Evolutionary conservation across 768 basidiomycete genomes (phyloP), one percentile per base, ranked within the genome.

Genomic region (Mycena polygramma): DNA sequence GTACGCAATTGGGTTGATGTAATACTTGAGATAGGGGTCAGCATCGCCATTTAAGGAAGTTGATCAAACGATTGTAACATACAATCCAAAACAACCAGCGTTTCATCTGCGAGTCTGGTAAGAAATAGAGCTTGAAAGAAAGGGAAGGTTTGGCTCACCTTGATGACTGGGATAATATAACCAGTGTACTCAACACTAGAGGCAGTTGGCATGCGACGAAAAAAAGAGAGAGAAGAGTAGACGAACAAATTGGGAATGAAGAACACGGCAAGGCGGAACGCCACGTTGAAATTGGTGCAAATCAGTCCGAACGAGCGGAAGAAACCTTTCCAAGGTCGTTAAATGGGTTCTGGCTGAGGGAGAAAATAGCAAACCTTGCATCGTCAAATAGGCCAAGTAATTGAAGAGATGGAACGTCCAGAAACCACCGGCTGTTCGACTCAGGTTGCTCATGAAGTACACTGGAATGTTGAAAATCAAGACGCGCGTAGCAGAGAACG

Each of bases 71-170:
- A 43, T 43, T 45, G 52, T 2, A 2, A 83, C 90, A 71, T 74
- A 91, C 91, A 37, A 95, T 91, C 94, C 94, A 96, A 83, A 94
- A 94, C 11, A 96, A 77, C 92, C 92, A 95, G 51, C 90, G 83
- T 77, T 94, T 92, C 92, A 94, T 93, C 41, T 59, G 35, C 6
- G 22, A 37, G 9, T 15, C 11, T n/a, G 14, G 46, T 49, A 36
- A 48, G 46, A 36, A 11, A 20, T 17, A 45, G 26, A 6, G 11
- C 35, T 14, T 2, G n/a, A 1, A 19, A 14, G 46, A 35, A 36
- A 5, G 20, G 35, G n/a, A 7, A 30, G 5, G 14, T 46, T 52
- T 35, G 2, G 10, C 58, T 48, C 35, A 19, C 59, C 70, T 86
- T 83, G 71, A 84, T 83, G 9, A 88, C 86, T 0, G 91, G 91